These are phyloP conservation scores for Didymella sp. DNA, from an alignment of 2,329 filamentous ascomycete genomes.

Conservation along the genomic window DNA sequence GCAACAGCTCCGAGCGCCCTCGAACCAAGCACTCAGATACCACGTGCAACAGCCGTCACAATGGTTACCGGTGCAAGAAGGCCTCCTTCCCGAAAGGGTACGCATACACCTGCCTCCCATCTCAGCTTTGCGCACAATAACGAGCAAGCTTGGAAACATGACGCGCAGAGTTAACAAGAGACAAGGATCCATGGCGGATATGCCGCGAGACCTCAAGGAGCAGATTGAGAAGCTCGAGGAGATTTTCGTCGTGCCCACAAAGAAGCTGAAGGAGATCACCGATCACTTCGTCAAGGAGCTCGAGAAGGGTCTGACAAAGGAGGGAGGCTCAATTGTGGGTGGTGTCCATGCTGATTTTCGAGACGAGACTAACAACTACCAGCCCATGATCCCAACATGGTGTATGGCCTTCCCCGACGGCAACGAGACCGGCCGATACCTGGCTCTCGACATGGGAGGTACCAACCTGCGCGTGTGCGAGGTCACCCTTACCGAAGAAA, in stretches of 20 bases:
- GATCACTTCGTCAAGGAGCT: constrained; percentile 89
- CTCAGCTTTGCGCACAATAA: constrained; percentile 2
- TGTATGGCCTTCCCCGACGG: constrained; percentile 91
- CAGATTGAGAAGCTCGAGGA: constrained; percentile 87
- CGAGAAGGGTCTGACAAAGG: constrained; percentile 81
- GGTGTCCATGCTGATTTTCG: constrained; percentile 54
- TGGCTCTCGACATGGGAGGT: constrained; percentile 94
- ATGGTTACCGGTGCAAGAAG: constrained; percentile 73
- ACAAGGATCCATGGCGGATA: constrained; percentile 86
- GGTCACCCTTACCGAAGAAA: constrained; percentile 84
- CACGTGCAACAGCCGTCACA: constrained; percentile 41
- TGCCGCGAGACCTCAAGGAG: constrained; percentile 80
- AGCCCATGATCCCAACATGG: constrained; percentile 99
- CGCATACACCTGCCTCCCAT: constrained; percentile 46
- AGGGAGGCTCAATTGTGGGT: constrained; percentile 91
- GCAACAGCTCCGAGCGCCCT: constrained; percentile 3
- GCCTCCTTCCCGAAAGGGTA: constrained; percentile 76
- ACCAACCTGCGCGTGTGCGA: constrained; percentile 96
- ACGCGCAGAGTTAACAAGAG: constrained; percentile 19
- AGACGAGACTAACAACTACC: constrained; percentile 76
- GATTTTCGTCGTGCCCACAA: constrained; percentile 76
- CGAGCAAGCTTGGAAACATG: constrained; percentile 1
- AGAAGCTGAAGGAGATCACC: constrained; percentile 88
- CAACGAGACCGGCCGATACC: constrained; percentile 82
- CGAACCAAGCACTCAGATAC: background rate